Evolutionary conservation across 2,329 filamentous ascomycete species (phyloP), one percentile per base, ranked within the genome.

Genomic region (Chalara sp.): DNA sequence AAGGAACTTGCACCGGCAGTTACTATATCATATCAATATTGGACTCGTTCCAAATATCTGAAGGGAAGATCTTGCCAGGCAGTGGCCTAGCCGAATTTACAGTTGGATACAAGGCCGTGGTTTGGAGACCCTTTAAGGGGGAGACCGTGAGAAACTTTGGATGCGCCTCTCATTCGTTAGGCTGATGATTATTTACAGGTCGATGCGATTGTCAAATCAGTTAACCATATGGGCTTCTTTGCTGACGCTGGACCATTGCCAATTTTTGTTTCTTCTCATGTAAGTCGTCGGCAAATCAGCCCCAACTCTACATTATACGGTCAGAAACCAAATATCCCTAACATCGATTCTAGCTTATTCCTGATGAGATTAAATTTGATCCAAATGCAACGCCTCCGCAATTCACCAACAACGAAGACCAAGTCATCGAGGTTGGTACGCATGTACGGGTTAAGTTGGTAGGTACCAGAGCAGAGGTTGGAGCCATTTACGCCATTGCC

Each of bases 21-120:
- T 96, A 95, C 76, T 97, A 93, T 70, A 95, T 99, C 66, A 93
- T 99, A 62, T 93, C 90, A 65, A 95, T 99, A 64, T 92, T 99
- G 82, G 91, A 96, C 69, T 88, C 91, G 46, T 91, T 95, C 63
- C 88, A 96, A 61, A 92, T 97, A 63, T 95, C 89, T 12, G 90
- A 96, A 65, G 91, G 91, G 10, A 86, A 89, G 61, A 92, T 99
- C 55, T 80, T 96, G 51, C 92, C 93, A 3, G 89, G 92, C 6
- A 95, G 87, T 55, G 93, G 91, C 7, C 79, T 95, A 59, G 92
- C 93, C 21, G 89, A 96, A 70, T 99, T 96, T 67, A 95, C 88
- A 0, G 90, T 99, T 45, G 84, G 87, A 63, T 99, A 96, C 68
- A 88, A 91, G 54, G 93, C 93, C 48, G 92, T 99, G 53, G 89